Percentiles rank a stretch among this genome's conserved stretches.
phyloP scores from a whole-genome alignment of 2,329 filamentous ascomycete genomes.

The Verticillium nubilum region DNA sequence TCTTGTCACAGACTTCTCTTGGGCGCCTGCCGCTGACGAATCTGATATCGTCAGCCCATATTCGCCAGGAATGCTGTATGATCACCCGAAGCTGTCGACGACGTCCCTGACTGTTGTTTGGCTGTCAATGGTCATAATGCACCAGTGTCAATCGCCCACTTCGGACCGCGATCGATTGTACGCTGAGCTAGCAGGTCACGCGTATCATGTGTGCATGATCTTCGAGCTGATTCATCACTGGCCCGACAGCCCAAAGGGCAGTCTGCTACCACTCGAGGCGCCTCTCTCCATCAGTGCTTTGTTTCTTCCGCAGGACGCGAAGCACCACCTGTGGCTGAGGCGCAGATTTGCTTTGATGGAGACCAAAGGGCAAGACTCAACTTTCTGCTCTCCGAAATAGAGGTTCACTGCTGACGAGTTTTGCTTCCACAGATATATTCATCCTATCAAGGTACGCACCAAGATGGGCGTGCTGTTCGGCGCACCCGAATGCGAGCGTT shows the following conservation, averaged over 20 bases:
- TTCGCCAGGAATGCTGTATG: conserved; percentile 62
- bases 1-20: conserved; percentile 59
- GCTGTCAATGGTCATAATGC: conserved; percentile 75
- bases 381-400: conserved; percentile 1
- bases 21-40: conserved; percentile 40
- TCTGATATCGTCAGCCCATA: conserved; percentile 73
- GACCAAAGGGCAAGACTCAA: conserved; percentile 61
- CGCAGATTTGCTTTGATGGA: conserved; percentile 76
- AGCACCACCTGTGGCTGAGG: conserved; percentile 73
- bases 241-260: conserved; percentile 64
- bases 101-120: conserved; percentile 75
- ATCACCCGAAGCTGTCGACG: conserved; percentile 64
- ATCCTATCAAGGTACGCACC: conserved; percentile 65
- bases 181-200: conserved; percentile 53
- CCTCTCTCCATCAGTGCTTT: conserved; percentile 70
- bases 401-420: conserved; percentile 4
- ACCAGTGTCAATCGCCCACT: conserved; percentile 64
- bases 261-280: conserved; percentile 67
- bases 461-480: conserved; percentile 74
- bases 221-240: conserved; percentile 74
- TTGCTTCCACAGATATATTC: conserved; percentile 64
- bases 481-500: conserved; percentile 64
- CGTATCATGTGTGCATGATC: conserved; percentile 67
- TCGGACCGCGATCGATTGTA: conserved; percentile 44
- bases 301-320: conserved; percentile 71